Base-by-base conservation (phyloP, 2,329 filamentous ascomycete genomes). In the Ophiostoma piceae region DNA sequence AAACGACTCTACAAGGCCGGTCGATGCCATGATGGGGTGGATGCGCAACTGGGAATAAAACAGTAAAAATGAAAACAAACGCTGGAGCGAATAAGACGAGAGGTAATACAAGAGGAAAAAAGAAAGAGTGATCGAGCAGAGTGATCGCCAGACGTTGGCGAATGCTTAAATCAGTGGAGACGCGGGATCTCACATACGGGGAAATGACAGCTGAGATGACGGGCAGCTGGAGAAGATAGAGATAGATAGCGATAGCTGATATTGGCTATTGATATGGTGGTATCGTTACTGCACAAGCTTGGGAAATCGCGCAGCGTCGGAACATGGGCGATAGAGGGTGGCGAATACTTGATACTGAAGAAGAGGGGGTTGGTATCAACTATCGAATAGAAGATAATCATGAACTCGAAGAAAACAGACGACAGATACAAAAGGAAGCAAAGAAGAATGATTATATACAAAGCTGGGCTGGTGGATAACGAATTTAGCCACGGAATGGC, bases 1-100 rank as follows among this genome's bases (percentile, higher is more conserved):
- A 71, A 83, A 80, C 29, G 82, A 82, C 70, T 76, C 74, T 39
- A 78, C 60, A 14, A 80, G 73, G 11, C 78, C 76, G 2, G 71
- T 71, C 11, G 73, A 57, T 1, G 74, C 72, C 74, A 75, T 75
- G 12, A 1, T 19, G 14, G 11, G 22, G 22, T 16, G 8, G 11
- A 19, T 62, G 11, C 4, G 26, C 26, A 6, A 26, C 5, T 16
- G 16, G 37, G 16, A 19, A 8, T n/a, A 7, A 64, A 32, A 8
- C 6, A 26, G n/a, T 29, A 29, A 26, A 29, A 16, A 60, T 8
- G n/a, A 62, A 8, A 35, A 19, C 11, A 19, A 8, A 3, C 3
- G 7, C 11, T 26, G 8, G 22, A 57, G 51, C 16, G 43, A 47
- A 47, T 7, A 16, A 47, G 43, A 19, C 3, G 43, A 41, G 2